Evolutionary conservation across 768 basidiomycete species (phyloP), one percentile per base, ranked within the genome.

Genomic region (Phanerodontia chrysosporium): DNA sequence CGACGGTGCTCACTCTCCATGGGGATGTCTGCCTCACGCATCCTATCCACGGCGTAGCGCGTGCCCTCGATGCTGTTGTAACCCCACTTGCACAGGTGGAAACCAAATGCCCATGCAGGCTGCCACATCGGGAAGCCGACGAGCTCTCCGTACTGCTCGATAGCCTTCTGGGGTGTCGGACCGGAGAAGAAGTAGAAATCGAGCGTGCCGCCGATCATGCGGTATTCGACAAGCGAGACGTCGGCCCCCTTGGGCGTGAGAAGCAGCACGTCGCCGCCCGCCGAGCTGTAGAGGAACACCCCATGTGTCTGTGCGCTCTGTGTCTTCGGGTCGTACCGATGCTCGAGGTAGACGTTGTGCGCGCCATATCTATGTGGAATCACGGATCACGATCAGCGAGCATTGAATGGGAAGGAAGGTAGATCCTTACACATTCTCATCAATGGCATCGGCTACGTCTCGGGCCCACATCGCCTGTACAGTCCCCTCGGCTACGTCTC

Each of bases 131-230:
- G 87, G 36, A 81, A 73, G 4, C 89, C 89, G 27, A 88, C 77
- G n/a, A 83, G 72, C 42, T 74, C 78, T 3, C 84, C 81, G 63
- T 91, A 88, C 70, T 92, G 89, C 58, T 86, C 79, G 51, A 88
- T 80, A 6, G 89, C 89, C 16, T 71, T 69, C 45, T 74, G 73
- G 24, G 84, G 80, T 14, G 61, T 70, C 12, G 75, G 74, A 18
- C 79, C 80, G 9, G 75, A 82, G 67, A 90, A 80, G 73, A 89
- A 90, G 75, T 90, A 91, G 63, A 92, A 83, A 70, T 91, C 87
- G 29, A 92, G 73, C 0, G 84, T 84, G 16, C 90, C 90, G 6
- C 90, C 90, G 46, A 92, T 74, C 69, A 84, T 74, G 48, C 90
- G 77, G 66, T 92, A 93, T 64, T 92, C 77, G 24, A 92, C 76